Evolutionary conservation across 179 eudicot genomes (phyloP).

Genomic region (Actinidia arguta): DNA sequence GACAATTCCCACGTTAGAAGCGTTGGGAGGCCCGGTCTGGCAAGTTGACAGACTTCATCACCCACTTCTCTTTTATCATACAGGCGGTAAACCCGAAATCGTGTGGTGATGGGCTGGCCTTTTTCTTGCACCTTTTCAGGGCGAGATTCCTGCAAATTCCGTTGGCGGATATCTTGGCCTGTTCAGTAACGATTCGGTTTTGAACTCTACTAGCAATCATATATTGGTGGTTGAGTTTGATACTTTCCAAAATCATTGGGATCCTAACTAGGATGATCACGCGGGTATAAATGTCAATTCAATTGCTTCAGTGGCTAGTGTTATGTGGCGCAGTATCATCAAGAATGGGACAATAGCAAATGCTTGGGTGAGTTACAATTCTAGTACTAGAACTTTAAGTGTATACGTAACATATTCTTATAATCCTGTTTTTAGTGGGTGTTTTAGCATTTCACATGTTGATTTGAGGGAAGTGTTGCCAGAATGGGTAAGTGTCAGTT

Average conservation of each 20-base stretch:
- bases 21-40: slow-evolving; percentile 34
- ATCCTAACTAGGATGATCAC: slow-evolving; percentile 40
- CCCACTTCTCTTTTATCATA: slow-evolving; percentile 49
- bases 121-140: slow-evolving; percentile 38
- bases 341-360: slow-evolving; percentile 32
- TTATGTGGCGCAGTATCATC: slow-evolving; percentile 28
- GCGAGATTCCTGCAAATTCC: slow-evolving; percentile 35
- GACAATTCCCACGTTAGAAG: slow-evolving; percentile 29
- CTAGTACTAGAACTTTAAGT: slow-evolving; percentile 40
- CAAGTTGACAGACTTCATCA: slow-evolving; percentile 43
- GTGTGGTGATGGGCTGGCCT: slow-evolving; percentile 53
- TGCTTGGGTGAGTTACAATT: slow-evolving; percentile 58
- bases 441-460: slow-evolving; percentile 33
- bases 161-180: slow-evolving; percentile 48
- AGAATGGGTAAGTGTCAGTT: slow-evolving; percentile 44
- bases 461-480: slow-evolving; percentile 49
- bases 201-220: background rate
- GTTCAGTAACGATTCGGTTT: slow-evolving; percentile 6
- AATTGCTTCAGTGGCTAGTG: slow-evolving; percentile 28
- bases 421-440: slow-evolving; percentile 30
- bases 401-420: slow-evolving; percentile 44
- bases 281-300: slow-evolving; percentile 57
- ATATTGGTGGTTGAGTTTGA: slow-evolving; percentile 69
- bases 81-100: background rate
- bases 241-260: slow-evolving; percentile 21